Base-by-base conservation (phyloP, 2,329 filamentous ascomycete species). In the Diaporthe sp. region DNA sequence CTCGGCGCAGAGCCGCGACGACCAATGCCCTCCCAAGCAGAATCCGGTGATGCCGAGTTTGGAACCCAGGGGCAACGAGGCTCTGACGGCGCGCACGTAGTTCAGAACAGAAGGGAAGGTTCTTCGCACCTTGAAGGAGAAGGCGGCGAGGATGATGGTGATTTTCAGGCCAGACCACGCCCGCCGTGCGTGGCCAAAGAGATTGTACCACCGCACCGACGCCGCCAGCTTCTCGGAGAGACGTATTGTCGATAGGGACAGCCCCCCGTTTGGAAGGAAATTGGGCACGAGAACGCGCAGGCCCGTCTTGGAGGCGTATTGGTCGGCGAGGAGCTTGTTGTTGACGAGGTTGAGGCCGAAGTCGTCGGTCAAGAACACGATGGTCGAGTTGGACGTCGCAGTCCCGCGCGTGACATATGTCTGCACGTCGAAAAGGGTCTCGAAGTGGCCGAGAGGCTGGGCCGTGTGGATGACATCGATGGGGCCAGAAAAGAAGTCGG, bases 11-110 rank as follows among this genome's bases (percentile, higher is more conserved):
- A 84, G 79, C 50, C 76, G 75, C 30, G 82, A 77, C 3, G 81
- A 79, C 72, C 83, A 81, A 51, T 80, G 80, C 32, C 81, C 84
- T 19, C 84, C 84, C 83, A 84, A 85, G 78, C 84, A 86, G 77
- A 85, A 86, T 4, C 84, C 84, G 1, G 82, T 82, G 8, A 79
- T 80, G 27, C 82, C 83, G 70, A 85, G 78, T 13, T 79, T 80
- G 12, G 82, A 74, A 3, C 75, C 68, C 5, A 79, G 76, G 32
- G 77, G 78, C 75, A 79, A 77, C 27, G 80, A 78, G 39, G 78
- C 77, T 27, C 81, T 79, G 12, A 83, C 75, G 12, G 77, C 71
- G 47, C 75, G 73, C 72, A 83, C 79, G 75, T 83, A 82, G 73
- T 76, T 42, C 53, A 79, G 71, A 59, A 85, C 75, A 44, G 79